phyloP scores from a whole-genome alignment of 1,284 basidiomycete species.

The Heterobasidion occidentale region DNA sequence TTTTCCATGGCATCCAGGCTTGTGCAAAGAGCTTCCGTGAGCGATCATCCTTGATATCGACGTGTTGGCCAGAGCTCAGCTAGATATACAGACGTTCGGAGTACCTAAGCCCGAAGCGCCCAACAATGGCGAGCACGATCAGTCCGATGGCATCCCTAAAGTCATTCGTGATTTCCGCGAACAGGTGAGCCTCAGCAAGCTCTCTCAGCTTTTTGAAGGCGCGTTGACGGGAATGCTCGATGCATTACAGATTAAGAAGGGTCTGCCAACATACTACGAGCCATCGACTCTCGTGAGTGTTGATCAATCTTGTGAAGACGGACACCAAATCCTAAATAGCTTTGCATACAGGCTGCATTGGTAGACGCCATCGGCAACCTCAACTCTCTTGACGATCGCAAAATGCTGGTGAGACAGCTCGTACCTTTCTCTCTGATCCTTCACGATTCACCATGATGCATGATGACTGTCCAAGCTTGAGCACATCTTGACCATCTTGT shows the following conservation, averaged over 20 bases:
- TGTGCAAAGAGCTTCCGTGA: background rate
- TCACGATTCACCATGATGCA: slow-evolving; percentile 13
- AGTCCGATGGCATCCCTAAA: slow-evolving; percentile 13
- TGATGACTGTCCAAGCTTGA: slow-evolving; percentile 45
- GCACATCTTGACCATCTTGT: slow-evolving; percentile 58
- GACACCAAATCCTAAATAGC: background rate
- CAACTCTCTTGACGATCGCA: slow-evolving; percentile 62
- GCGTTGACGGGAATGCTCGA: background rate
- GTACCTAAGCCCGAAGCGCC: background rate
- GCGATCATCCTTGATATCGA: background rate
- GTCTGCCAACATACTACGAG: slow-evolving; percentile 27
- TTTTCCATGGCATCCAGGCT: background rate
- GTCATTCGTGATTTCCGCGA: slow-evolving; percentile 35
- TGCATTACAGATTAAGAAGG: slow-evolving; percentile 35
- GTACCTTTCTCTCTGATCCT: slow-evolving; percentile 9
- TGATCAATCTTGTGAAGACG: background rate
- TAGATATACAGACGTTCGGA: background rate
- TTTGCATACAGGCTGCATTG: slow-evolving; percentile 32
- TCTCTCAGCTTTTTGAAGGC: slow-evolving; percentile 2
- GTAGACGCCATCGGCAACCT: slow-evolving; percentile 50
- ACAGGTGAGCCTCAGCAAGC: slow-evolving; percentile 22
- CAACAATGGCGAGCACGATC: background rate
- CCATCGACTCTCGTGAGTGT: slow-evolving; percentile 18
- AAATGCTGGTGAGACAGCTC: slow-evolving; percentile 36
- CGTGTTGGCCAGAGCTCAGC: background rate